Evolutionary conservation across 805 yeast genomes (phyloP).

Genomic region (Phaffomyces antillensis): DNA sequence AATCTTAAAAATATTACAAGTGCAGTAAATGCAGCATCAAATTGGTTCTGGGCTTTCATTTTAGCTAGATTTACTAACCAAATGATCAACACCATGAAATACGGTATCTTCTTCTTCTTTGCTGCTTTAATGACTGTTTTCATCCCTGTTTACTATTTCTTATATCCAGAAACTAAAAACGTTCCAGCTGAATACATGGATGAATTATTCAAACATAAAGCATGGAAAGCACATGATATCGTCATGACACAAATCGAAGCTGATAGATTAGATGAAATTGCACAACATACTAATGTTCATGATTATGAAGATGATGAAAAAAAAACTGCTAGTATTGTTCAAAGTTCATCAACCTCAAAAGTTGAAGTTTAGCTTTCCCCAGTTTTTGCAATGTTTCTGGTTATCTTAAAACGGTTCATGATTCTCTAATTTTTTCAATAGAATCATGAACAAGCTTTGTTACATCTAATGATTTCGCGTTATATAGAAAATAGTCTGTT

Average conservation of each 20-base stretch:
- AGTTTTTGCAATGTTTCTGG: background rate
- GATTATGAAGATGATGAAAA: background rate
- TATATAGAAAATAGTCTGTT: too few relatives aligned
- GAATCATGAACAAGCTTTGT: too few relatives aligned
- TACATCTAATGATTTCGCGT: too few relatives aligned
- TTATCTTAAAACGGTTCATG: too few relatives aligned
- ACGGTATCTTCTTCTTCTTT: slow-evolving; percentile 37
- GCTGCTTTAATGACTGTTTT: slow-evolving; percentile 17
- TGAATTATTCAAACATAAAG: slow-evolving; percentile 14
- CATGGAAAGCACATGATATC: slow-evolving; percentile 16
- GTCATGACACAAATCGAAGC: background rate
- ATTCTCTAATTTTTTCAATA: too few relatives aligned
- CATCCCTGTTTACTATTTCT: slow-evolving; percentile 34
- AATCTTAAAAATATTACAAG: slow-evolving; percentile 37
- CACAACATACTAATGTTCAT: too few relatives aligned
- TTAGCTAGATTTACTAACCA: slow-evolving; percentile 39
- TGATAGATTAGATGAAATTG: background rate
- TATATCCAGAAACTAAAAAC: slow-evolving; percentile 41
- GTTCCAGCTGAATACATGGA: slow-evolving; percentile 41
- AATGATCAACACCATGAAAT: slow-evolving; percentile 36
- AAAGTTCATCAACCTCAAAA: too few relatives aligned
- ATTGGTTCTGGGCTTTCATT: slow-evolving; percentile 45
- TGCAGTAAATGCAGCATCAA: slow-evolving; percentile 37
- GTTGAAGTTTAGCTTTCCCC: background rate
- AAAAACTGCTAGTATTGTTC: too few relatives aligned